A percentile compares a stretch with the other conserved stretches of the same genome.
Conservation (phyloP, 2,329 filamentous ascomycete species). For the Aspergillus sp. region DNA sequence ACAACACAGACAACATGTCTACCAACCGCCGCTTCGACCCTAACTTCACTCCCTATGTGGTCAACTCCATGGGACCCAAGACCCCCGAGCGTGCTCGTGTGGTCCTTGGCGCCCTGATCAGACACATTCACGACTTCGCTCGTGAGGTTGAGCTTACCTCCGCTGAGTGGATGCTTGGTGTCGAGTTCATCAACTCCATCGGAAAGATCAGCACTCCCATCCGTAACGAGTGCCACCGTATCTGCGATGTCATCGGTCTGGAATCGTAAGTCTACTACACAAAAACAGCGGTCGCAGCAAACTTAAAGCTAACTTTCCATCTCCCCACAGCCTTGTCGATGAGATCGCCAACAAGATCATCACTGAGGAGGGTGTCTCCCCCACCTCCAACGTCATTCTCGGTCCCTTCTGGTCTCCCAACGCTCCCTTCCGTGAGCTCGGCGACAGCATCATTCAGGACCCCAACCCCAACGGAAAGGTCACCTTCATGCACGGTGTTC, state of each 20-base stretch:
- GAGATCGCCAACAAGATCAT: slow-evolving; percentile 72
- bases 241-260: slow-evolving; percentile 72
- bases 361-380: slow-evolving; percentile 61
- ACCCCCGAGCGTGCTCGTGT: slow-evolving; percentile 64
- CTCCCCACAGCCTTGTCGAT: slow-evolving; percentile 63
- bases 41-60: slow-evolving; percentile 71
- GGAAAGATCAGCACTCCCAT: slow-evolving; percentile 68
- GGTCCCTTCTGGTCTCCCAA: slow-evolving; percentile 78
- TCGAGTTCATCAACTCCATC: slow-evolving; percentile 73
- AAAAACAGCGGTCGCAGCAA: slow-evolving; percentile 12
- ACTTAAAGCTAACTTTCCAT: slow-evolving; percentile 36
- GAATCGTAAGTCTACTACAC: slow-evolving; percentile 52
- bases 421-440: slow-evolving; percentile 69
- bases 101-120: slow-evolving; percentile 65
- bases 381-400: slow-evolving; percentile 75
- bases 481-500: slow-evolving; percentile 68
- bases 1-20: slow-evolving; percentile 21
- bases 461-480: slow-evolving; percentile 58
- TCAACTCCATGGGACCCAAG: slow-evolving; percentile 72
- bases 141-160: slow-evolving; percentile 75
- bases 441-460: slow-evolving; percentile 67
- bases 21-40: slow-evolving; percentile 57
- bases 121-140: slow-evolving; percentile 75
- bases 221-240: slow-evolving; percentile 72
- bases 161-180: slow-evolving; percentile 75